phyloP scores from a whole-genome alignment of 768 basidiomycete species.

The Podaxis pistillaris region DNA sequence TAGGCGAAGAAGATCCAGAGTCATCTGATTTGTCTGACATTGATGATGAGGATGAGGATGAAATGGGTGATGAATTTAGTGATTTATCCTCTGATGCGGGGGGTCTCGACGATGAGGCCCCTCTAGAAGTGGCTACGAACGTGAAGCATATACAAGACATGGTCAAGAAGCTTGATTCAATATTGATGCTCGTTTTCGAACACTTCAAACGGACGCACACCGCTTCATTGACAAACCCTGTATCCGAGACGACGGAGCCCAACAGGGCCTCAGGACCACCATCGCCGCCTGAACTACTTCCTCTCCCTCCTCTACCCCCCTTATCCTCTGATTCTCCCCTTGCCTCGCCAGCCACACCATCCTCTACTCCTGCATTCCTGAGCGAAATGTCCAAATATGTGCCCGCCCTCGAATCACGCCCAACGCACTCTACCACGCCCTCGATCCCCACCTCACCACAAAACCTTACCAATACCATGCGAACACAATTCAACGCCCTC shows the following conservation, averaged over 20 bases:
- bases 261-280: constrained; percentile 22
- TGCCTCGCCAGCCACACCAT: constrained; percentile 13
- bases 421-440: constrained; percentile 18
- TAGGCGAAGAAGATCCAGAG: constrained; percentile 67
- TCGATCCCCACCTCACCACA: constrained; percentile 22
- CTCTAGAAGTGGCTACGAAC: constrained; percentile 49
- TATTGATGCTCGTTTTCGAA: constrained; percentile 81
- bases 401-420: not conserved
- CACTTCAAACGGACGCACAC: constrained; percentile 63
- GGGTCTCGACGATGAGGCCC: constrained; percentile 39
- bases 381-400: constrained; percentile 1
- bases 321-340: not conserved
- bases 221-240: not conserved
- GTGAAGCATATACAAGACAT: constrained; percentile 76
- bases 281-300: constrained; percentile 35
- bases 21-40: constrained; percentile 35
- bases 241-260: constrained; percentile 11
- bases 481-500: constrained; percentile 79
- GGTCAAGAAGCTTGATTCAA: constrained; percentile 89
- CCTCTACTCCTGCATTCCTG: constrained; percentile 3
- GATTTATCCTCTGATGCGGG: constrained; percentile 76
- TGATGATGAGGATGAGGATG: constrained; percentile 47
- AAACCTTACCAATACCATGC: constrained; percentile 26
- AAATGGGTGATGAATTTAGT: constrained; percentile 58
- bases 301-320: constrained; percentile 24